Base-by-base conservation (phyloP, 78 protist genomes). In the Dictyostelium discoideum region DNA sequence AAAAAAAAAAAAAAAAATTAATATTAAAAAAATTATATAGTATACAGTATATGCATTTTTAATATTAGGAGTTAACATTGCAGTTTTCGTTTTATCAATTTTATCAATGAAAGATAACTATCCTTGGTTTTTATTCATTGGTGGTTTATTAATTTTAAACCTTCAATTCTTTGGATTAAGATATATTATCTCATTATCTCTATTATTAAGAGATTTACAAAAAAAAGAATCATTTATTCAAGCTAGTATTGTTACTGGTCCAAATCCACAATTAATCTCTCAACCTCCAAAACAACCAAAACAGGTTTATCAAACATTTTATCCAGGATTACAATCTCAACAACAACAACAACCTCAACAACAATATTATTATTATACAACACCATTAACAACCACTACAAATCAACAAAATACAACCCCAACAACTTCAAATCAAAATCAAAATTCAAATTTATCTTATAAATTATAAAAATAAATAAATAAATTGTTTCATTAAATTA, bases 111-210 rank as follows among this genome's bases (percentile, higher is more conserved):
- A 54, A 37, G 50, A 40, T 29, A 16, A 37, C 22, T 84, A 84
- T 84, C 87, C 87, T 7, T 84, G 87, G 87, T 84, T 73, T 50
- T 84, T 84, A 60, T 84, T 84, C 16, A 24, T 84, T 84, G 22
- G 20, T 8, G 87, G 79, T 37, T 63, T 84, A 42, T 14, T 84
- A 14, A 5, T 22, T 37, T 24, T 84, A 26, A 84, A 84, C 24
- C 44, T 84, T 84, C 87, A 84, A 84, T 50, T 84, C 65, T 84
- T 84, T 63, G 87, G 87, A 22, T 60, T 60, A 18, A 54, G 67
- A 60, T 84, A 84, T 84, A 32, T 84, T 14, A 63, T 84, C 10
- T 60, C 87, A 20, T 63, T 84, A 16, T 6, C 69, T 37, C 3
- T 84, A 39, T 60, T 84, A 39, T 39, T 84, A 16, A 84, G 37